Conservation (phyloP, 805 yeast species). For the Teunomyces panamensis region DNA sequence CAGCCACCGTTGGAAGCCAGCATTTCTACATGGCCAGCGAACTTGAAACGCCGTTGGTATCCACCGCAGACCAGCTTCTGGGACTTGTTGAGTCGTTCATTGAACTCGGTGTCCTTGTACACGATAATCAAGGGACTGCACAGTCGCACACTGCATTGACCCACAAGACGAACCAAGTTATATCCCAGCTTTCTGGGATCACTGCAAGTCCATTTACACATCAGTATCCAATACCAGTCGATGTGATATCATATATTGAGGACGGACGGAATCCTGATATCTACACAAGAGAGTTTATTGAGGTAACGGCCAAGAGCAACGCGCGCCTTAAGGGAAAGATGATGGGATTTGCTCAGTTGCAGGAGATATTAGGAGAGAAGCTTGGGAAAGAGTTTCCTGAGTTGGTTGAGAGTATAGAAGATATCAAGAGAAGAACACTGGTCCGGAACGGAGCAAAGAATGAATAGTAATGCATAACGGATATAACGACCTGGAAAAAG, state of each 20-base stretch:
- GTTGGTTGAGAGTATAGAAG: slow-evolving; percentile 53
- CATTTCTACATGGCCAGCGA: not conserved
- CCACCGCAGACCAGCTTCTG: slow-evolving; percentile 23
- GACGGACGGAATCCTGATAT: slow-evolving; percentile 97
- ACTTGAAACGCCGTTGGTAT: slow-evolving; percentile 19
- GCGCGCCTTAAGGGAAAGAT: slow-evolving; percentile 85
- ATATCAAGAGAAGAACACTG: slow-evolving; percentile 48
- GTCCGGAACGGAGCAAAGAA: not conserved
- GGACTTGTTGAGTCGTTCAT: slow-evolving; percentile 65
- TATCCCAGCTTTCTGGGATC: slow-evolving; percentile 34
- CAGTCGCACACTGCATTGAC: slow-evolving; percentile 58
- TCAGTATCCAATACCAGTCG: slow-evolving; percentile 63
- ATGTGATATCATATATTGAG: slow-evolving; percentile 87
- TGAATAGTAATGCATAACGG: not conserved
- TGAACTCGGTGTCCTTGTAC: slow-evolving; percentile 87
- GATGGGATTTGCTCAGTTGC: slow-evolving; percentile 60
- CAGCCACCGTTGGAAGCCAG: not conserved
- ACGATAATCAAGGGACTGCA: slow-evolving; percentile 87
- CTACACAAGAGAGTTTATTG: slow-evolving; percentile 94
- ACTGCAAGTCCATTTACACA: slow-evolving; percentile 30
- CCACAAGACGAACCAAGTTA: slow-evolving; percentile 41
- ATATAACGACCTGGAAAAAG: not conserved
- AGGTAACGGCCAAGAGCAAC: slow-evolving; percentile 85
- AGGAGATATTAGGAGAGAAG: slow-evolving; percentile 65
- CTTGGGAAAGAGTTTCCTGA: slow-evolving; percentile 80